Base-by-base conservation (phyloP, 2,329 filamentous ascomycete genomes). In the Cladophialophora bantiana region DNA sequence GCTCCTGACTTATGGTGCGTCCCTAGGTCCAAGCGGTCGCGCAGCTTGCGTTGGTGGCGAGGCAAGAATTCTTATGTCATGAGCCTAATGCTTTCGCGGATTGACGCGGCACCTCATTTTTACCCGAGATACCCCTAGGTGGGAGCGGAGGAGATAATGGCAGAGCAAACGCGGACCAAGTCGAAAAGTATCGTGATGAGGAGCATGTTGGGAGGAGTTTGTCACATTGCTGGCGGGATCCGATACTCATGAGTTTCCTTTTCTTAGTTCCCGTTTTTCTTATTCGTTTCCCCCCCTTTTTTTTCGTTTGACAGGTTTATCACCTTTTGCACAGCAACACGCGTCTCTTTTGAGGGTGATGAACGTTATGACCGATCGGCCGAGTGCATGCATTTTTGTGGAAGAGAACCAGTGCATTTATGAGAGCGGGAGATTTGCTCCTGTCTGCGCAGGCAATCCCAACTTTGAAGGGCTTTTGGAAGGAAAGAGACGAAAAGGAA, bases 81-180 rank as follows among this genome's bases (percentile, higher is more conserved):
- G 53, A 65, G 58, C 45, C 45, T 50, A 58, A 57, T 60, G 60
- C 34, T 64, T 64, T 56, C 32, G 26, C 58, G 63, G 60, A 60
- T 61, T 65, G 61, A 38, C 55, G 55, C 50, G 59, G 62, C 72
- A 70, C 72, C 70, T 70, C 70, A 68, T 70, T 62, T 62, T 68
- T 68, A 66, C 61, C 45, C 48, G 66, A 69, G 69, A 72, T 72
- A 72, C 71, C 71, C 45, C 70, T 38, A 68, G 71, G 71, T 73
- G 71, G 71, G 68, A 70, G 71, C 63, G 71, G 71, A 70, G 71
- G 71, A 73, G 68, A 59, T 67, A 67, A 70, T 70, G 45, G 68
- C 55, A 54, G 64, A 48, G 48, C 32, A 64, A 55, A 40, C 36
- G 42, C 45, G 45, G 67, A 52, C 38, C 38, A 64, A 20, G 42